These are phyloP conservation scores for Wickerhamiella bombiphila DNA, from an alignment of 805 yeast species.

Conservation along the genomic window DNA sequence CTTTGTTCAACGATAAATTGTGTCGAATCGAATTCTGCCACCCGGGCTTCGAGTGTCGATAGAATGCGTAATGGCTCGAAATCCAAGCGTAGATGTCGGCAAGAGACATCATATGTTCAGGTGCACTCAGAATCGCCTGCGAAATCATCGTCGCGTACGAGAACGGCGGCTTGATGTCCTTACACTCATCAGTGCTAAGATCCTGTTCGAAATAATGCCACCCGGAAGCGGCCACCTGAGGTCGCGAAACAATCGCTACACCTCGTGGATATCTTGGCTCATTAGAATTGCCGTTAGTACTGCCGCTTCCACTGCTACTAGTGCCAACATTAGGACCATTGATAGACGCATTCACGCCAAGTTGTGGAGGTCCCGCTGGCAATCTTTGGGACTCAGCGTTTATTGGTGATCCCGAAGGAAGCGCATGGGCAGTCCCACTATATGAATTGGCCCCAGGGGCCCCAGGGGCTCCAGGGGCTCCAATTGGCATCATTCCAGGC, in stretches of 20 bases:
- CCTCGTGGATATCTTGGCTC: constrained; percentile 27
- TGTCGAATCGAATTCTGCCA: constrained; percentile 99
- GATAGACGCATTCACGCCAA: background rate
- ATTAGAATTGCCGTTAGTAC: background rate
- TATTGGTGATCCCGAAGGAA: no score
- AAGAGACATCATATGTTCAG: constrained; percentile 75
- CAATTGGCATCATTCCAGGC: no score
- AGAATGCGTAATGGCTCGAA: constrained; percentile 73
- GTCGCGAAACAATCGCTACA: constrained; percentile 29
- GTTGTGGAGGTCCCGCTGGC: no score
- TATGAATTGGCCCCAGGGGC: background rate
- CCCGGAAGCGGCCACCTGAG: constrained; percentile 23
- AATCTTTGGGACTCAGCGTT: background rate
- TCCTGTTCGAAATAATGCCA: constrained; percentile 24
- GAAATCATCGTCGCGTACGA: constrained; percentile 98
- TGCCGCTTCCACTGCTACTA: background rate
- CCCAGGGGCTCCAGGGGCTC: no score
- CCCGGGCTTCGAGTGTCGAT: constrained; percentile 82
- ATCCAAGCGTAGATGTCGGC: constrained; percentile 92
- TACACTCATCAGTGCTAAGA: constrained; percentile 76
- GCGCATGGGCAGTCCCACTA: no score
- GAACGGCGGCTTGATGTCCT: constrained; percentile 90
- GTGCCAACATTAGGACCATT: no score
- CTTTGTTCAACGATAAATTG: constrained; percentile 84
- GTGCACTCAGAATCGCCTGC: constrained; percentile 81